phyloP scores from a whole-genome alignment of 2,329 filamentous ascomycete genomes.

The Exserohilum turcica region DNA sequence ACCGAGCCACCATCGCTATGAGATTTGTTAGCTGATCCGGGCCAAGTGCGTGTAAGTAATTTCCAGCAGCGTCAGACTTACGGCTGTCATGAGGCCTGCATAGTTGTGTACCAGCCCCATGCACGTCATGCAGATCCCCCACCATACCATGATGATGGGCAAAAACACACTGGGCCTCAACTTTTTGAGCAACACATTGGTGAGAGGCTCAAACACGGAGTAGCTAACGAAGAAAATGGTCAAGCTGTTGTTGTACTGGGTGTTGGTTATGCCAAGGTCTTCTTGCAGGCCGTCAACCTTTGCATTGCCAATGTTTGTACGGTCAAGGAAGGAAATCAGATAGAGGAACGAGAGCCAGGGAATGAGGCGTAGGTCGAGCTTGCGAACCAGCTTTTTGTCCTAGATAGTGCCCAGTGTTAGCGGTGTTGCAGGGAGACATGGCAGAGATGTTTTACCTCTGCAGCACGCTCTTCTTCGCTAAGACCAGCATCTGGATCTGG shows the following conservation, averaged over 20 bases:
- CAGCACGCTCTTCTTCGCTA: conserved; percentile 65
- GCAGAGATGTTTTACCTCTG: conserved; percentile 54
- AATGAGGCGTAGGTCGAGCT: conserved; percentile 65
- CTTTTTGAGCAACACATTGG: conserved; percentile 79
- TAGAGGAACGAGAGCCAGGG: conserved; percentile 74
- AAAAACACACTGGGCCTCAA: conserved; percentile 79
- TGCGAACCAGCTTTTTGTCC: conserved; percentile 67
- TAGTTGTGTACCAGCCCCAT: conserved; percentile 70
- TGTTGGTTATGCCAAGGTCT: conserved; percentile 66
- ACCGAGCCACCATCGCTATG: conserved; percentile 65
- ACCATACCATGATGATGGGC: conserved; percentile 73
- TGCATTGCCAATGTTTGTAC: conserved; percentile 80
- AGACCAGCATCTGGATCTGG: conserved; percentile 68
- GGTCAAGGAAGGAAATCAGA: conserved; percentile 70
- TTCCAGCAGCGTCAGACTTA: conserved; percentile 12
- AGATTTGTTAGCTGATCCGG: neutral
- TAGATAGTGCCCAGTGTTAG: conserved; percentile 33
- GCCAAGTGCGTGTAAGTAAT: neutral
- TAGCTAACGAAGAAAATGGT: conserved; percentile 91
- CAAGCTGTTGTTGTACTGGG: conserved; percentile 74
- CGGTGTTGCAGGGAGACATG: neutral
- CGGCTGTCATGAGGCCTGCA: conserved; percentile 67
- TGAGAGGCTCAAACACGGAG: conserved; percentile 75
- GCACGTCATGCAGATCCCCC: conserved; percentile 70
- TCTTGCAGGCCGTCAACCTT: conserved; percentile 62